These are phyloP conservation scores for Fusarium secorum DNA, from an alignment of 2,329 filamentous ascomycete species.

Conservation along the genomic window DNA sequence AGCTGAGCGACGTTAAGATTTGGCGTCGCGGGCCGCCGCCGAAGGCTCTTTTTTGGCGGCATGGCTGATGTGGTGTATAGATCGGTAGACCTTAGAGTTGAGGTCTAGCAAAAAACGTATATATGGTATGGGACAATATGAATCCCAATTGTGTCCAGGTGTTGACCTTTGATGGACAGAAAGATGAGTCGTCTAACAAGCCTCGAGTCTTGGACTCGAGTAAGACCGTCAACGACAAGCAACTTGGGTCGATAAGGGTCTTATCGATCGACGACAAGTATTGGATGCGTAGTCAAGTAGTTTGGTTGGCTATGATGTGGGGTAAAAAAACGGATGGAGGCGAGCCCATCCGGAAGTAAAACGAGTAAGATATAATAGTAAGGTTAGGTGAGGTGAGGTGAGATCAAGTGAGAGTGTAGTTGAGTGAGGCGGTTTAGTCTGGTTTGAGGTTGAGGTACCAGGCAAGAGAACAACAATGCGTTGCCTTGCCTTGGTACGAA, in stretches of 20 bases:
- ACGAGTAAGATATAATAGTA: not conserved
- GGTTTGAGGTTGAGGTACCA: constrained; percentile 26
- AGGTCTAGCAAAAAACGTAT: constrained; percentile 39
- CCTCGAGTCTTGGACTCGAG: not conserved
- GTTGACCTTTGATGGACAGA: not conserved
- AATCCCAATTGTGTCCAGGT: constrained; percentile 5
- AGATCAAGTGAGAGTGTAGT: constrained; percentile 2
- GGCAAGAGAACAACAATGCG: constrained; percentile 8
- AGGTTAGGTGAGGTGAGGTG: not conserved
- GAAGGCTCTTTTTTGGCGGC: constrained; percentile 45
- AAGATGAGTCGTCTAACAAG: not conserved
- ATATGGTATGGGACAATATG: constrained; percentile 27
- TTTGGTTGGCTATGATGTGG: constrained; percentile 42
- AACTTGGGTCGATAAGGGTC: constrained; percentile 25
- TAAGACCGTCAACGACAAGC: constrained; percentile 15
- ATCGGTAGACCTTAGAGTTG: constrained; percentile 1
- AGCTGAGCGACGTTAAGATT: constrained; percentile 47
- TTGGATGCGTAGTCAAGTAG: not conserved
- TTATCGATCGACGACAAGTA: constrained; percentile 40
- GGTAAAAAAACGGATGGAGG: constrained; percentile 33
- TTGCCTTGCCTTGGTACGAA: constrained; percentile 10
- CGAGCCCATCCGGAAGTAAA: constrained; percentile 26
- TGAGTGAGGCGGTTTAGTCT: constrained; percentile 15
- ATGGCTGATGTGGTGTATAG: constrained; percentile 34
- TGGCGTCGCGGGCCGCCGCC: constrained; percentile 53